A percentile compares a stretch with the other conserved stretches of the same genome.
phyloP scores from a whole-genome alignment of 1,284 basidiomycete species.

The Pisolithus thermaeus region DNA sequence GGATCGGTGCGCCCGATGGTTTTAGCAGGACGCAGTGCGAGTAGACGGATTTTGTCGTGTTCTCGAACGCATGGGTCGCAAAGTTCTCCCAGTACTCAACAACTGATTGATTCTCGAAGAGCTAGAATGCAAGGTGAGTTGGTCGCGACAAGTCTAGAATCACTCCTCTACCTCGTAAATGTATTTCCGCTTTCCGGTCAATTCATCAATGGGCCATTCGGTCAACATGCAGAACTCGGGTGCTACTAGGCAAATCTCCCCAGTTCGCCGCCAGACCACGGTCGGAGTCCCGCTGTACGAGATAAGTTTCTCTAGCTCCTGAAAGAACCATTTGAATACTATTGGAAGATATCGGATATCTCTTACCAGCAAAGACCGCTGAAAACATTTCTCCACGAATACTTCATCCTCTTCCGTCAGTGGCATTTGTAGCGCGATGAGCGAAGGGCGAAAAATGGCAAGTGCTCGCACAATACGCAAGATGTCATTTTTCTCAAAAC shows the following conservation, averaged over 20 bases:
- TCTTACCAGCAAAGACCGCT: slow-evolving; percentile 83
- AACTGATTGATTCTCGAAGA: slow-evolving; percentile 86
- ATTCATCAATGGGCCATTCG: slow-evolving; percentile 81
- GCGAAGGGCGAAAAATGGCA: slow-evolving; percentile 89
- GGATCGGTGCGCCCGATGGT: slow-evolving; percentile 76
- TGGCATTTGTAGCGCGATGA: slow-evolving; percentile 96
- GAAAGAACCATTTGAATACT: slow-evolving; percentile 6
- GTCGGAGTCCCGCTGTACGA: slow-evolving; percentile 98
- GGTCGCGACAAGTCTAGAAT: slow-evolving; percentile 5
- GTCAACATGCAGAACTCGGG: slow-evolving; percentile 95
- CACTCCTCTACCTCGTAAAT: slow-evolving; percentile 72
- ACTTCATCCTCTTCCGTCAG: slow-evolving; percentile 89
- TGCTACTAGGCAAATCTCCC: slow-evolving; percentile 95
- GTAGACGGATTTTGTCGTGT: slow-evolving; percentile 91
- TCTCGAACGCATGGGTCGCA: slow-evolving; percentile 91
- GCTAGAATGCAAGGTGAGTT: slow-evolving; percentile 35
- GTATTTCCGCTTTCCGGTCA: slow-evolving; percentile 75
- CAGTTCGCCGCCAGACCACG: slow-evolving; percentile 97
- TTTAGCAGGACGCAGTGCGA: slow-evolving; percentile 85
- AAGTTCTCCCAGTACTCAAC: slow-evolving; percentile 97
- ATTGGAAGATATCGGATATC: slow-evolving; percentile 4
- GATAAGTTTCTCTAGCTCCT: slow-evolving; percentile 94
- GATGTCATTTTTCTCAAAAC: slow-evolving; percentile 95
- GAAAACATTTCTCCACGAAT: slow-evolving; percentile 94
- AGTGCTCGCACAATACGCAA: slow-evolving; percentile 90